phyloP scores from a whole-genome alignment of 306 rosid genomes.

The Fagus crenata region DNA sequence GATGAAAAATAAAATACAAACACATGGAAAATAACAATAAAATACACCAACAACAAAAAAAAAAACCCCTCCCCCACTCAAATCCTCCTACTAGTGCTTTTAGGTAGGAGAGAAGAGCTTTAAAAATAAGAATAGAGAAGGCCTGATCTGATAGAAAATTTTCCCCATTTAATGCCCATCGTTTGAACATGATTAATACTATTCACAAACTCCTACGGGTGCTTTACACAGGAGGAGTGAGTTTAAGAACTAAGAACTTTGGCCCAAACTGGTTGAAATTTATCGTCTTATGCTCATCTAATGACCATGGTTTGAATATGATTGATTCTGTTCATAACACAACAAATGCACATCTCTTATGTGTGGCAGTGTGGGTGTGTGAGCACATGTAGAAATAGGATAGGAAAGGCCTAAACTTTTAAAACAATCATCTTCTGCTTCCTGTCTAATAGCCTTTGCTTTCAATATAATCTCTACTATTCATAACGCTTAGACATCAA shows the following conservation, averaged over 20 bases:
- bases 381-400: not conserved
- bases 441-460: not conserved
- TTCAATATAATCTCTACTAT: not conserved
- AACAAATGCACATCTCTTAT: not conserved
- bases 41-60: not conserved
- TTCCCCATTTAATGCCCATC: not conserved
- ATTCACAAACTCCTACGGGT: not conserved
- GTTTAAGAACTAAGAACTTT: not conserved
- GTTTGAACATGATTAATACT: not conserved
- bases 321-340: not conserved
- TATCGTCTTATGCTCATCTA: not conserved
- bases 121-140: not conserved
- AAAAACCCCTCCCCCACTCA: not conserved
- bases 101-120: not conserved
- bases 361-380: not conserved
- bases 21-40: not conserved
- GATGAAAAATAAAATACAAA: too few relatives aligned
- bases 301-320: not conserved
- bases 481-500: not conserved
- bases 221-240: not conserved
- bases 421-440: not conserved
- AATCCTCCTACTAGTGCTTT: not conserved
- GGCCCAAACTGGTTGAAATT: not conserved
- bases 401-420: not conserved
- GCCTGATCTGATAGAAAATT: not conserved